phyloP scores from a whole-genome alignment of 2,329 filamentous ascomycete genomes.

The Fusarium devonianum region DNA sequence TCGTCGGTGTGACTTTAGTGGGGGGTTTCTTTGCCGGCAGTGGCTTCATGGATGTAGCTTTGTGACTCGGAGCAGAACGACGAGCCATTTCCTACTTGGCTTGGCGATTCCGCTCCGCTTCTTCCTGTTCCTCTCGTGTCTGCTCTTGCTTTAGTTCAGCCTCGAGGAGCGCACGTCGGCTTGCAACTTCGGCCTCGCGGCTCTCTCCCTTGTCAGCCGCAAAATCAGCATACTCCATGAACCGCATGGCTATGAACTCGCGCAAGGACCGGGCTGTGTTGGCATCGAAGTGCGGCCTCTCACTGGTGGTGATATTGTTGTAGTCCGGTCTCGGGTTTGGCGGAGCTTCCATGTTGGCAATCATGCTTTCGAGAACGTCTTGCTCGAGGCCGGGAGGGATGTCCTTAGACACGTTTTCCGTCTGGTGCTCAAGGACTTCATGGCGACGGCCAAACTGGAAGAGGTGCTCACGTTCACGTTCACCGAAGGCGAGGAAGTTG shows the following conservation, averaged over 20 bases:
- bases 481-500: constrained; percentile 43
- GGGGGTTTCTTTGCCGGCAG: neutral
- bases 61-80: neutral
- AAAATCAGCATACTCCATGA: constrained; percentile 31
- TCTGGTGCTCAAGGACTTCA: constrained; percentile 16
- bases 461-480: constrained; percentile 46
- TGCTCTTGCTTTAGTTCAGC: constrained; percentile 38
- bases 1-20: neutral
- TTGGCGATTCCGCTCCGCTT: constrained; percentile 20
- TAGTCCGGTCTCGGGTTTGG: neutral
- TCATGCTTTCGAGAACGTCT: constrained; percentile 37
- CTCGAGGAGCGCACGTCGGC: constrained; percentile 25
- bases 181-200: constrained; percentile 38
- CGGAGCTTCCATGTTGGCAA: constrained; percentile 42
- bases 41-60: neutral
- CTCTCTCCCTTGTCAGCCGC: constrained; percentile 31
- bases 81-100: constrained; percentile 29
- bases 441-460: constrained; percentile 30
- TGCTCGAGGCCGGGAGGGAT: constrained; percentile 7
- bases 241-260: constrained; percentile 31
- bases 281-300: constrained; percentile 27
- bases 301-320: constrained; percentile 23
- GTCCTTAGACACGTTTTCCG: neutral
- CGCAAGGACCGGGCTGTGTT: constrained; percentile 24
- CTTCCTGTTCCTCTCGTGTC: constrained; percentile 28